These are phyloP conservation scores for Microcyclosporella mali DNA, from an alignment of 2,329 filamentous ascomycete genomes.

Conservation along the genomic window DNA sequence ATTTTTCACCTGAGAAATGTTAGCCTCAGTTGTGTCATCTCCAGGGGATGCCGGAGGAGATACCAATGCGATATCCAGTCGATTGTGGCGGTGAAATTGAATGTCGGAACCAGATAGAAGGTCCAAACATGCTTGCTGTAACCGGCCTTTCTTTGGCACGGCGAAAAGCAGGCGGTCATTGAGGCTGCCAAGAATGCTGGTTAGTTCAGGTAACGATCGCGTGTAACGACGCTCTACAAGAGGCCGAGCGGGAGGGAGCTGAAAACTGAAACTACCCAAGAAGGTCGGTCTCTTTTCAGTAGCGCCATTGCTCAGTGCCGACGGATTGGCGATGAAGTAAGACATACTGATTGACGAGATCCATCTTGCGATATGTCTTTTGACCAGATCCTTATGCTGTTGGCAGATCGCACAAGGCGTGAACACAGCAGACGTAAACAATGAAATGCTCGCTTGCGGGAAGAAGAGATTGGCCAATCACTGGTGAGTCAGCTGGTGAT, in stretches of 20 bases:
- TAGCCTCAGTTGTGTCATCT: no score
- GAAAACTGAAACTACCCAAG: conserved; percentile 4
- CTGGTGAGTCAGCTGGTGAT: no score
- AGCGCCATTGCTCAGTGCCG: neutral
- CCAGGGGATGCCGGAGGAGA: no score
- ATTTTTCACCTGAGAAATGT: conserved; percentile 61
- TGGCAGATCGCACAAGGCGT: no score
- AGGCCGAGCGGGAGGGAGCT: neutral
- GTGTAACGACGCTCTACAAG: conserved; percentile 14
- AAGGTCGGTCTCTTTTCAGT: neutral
- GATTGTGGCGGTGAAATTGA: conserved; percentile 89
- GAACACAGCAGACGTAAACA: no score
- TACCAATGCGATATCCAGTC: conserved; percentile 88
- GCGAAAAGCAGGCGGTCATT: conserved; percentile 92
- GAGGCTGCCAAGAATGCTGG: conserved; percentile 54
- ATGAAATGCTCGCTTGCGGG: no score
- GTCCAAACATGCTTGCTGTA: conserved; percentile 81
- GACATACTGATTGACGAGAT: conserved; percentile 33
- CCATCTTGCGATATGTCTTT: conserved; percentile 19
- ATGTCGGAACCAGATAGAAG: conserved; percentile 91
- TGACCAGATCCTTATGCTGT: neutral
- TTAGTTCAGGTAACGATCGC: conserved; percentile 31
- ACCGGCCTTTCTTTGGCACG: conserved; percentile 97
- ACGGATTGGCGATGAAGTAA: neutral
- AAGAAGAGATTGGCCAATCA: no score